These are phyloP conservation scores for Xylaria acuta DNA, from an alignment of 495 filamentous ascomycete species.

Conservation along the genomic window DNA sequence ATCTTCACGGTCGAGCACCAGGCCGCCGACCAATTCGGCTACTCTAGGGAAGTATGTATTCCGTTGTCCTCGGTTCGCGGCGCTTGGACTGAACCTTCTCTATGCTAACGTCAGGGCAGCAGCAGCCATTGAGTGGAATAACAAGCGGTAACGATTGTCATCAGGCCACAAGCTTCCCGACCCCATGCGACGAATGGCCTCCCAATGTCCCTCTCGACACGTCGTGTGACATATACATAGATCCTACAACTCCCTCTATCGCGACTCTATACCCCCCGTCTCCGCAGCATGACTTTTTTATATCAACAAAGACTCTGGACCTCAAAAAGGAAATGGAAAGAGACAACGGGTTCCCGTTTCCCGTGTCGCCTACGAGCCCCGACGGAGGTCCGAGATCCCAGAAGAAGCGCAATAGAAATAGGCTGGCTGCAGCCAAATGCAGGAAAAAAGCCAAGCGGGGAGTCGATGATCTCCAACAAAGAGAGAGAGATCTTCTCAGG, in stretches of 20 bases:
- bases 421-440: slow-evolving; percentile 20
- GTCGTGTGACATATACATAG: not conserved
- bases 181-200: not conserved
- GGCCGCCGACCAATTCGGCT: not conserved
- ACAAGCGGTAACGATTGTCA: not conserved
- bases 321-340: not conserved
- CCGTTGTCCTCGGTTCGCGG: not conserved
- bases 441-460: slow-evolving; percentile 20
- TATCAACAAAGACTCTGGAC: not conserved
- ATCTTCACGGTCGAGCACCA: not conserved
- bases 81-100: not conserved
- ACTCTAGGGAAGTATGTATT: not conserved
- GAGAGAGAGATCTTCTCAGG: slow-evolving; percentile 17
- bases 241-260: not conserved
- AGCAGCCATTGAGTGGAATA: not conserved
- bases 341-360: not conserved
- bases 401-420: slow-evolving; percentile 16
- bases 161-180: not conserved
- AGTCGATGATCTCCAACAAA: slow-evolving; percentile 23
- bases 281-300: not conserved
- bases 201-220: not conserved
- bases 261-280: not conserved
- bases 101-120: not conserved
- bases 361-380: not conserved
- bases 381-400: not conserved